Evolutionary conservation across 1,139 yeast species (phyloP), one percentile per base, ranked within the genome.

Genomic region (Nakaseomyces uthaithaninus): DNA sequence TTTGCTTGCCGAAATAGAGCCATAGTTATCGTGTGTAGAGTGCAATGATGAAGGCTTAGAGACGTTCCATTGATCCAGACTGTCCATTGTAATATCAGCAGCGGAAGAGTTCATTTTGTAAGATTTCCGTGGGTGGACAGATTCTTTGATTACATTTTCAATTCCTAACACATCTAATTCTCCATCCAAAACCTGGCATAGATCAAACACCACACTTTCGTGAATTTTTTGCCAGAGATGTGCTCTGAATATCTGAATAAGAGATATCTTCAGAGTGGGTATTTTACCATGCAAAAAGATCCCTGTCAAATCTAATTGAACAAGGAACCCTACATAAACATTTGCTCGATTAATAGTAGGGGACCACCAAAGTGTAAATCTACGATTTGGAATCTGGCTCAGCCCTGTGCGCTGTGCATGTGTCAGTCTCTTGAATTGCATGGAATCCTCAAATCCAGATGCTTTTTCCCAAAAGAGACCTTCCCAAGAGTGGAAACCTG

Each of bases 201-300:
- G 57, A 67, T 91, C 98, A 59, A 86, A 86, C 3, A 93, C 95
- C 37, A 93, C 72, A 62, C 94, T 81, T 62, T 93, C 99, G 59
- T 93, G 99, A 42, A 93, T 93, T 63, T 93, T 93, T 59, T 93
- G 99, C 99, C 99, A 93, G 56, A 93, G 74, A 67, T 93, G 99
- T 0, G 98, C 97, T 43, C 99, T 71, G 71, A 93, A 93, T 2
- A 93, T 87, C 62, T 93, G 99, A 59, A 93, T 89, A 48, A 91
- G 70, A 1, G 98, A 91, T 27, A 93, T 91, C 63, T 93, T 93
- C 53, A 93, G 68, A 0, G 99, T 91, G 3, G 99, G 99, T 48
- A 93, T 93, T 62, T 93, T 93, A 53, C 99, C 99, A 57, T 93
- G 99, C 41, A 93, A 68, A 62, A 91, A 91, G 25, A 93, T 91